Percentiles rank a stretch among this genome's conserved stretches.
These are phyloP conservation scores for Phialophora verrucosa DNA, from an alignment of 2,329 filamentous ascomycete species.

Conservation along the genomic window DNA sequence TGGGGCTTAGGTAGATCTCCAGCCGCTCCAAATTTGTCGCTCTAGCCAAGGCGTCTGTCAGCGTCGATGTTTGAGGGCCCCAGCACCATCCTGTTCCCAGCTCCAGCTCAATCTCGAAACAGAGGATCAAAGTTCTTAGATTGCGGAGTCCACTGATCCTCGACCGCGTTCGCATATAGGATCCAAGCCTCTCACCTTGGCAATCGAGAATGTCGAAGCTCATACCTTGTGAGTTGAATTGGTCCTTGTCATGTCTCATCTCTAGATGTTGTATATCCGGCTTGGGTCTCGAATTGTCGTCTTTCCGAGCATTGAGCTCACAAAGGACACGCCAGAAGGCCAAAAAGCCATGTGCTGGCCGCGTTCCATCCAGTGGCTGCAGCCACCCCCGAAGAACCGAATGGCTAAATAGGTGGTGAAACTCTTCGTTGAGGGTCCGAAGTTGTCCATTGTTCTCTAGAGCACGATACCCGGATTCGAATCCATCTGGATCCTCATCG, in stretches of 20 bases:
- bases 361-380: not conserved
- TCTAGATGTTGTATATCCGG: conserved; percentile 22
- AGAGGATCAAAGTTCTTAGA: conserved; percentile 17
- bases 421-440: not conserved
- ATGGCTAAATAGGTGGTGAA: conserved; percentile 14
- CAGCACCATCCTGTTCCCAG: not conserved
- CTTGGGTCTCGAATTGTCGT: not conserved
- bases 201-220: not conserved
- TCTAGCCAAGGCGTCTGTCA: not conserved
- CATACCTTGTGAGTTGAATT: conserved; percentile 14
- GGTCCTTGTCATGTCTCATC: conserved; percentile 8
- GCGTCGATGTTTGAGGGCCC: not conserved
- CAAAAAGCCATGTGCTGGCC: conserved; percentile 27
- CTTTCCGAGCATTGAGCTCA: not conserved
- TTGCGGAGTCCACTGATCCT: conserved; percentile 10
- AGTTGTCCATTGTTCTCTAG: not conserved
- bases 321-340: conserved; percentile 14
- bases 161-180: not conserved
- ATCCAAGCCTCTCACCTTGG: not conserved
- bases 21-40: conserved; percentile 14
- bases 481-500: conserved; percentile 7
- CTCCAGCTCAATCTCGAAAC: conserved; percentile 11
- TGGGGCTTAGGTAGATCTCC: conserved; percentile 15
- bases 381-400: conserved; percentile 1
- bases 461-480: conserved; percentile 1